These are phyloP conservation scores for Leptographium lundbergii DNA, from an alignment of 2,329 filamentous ascomycete genomes.

Conservation along the genomic window DNA sequence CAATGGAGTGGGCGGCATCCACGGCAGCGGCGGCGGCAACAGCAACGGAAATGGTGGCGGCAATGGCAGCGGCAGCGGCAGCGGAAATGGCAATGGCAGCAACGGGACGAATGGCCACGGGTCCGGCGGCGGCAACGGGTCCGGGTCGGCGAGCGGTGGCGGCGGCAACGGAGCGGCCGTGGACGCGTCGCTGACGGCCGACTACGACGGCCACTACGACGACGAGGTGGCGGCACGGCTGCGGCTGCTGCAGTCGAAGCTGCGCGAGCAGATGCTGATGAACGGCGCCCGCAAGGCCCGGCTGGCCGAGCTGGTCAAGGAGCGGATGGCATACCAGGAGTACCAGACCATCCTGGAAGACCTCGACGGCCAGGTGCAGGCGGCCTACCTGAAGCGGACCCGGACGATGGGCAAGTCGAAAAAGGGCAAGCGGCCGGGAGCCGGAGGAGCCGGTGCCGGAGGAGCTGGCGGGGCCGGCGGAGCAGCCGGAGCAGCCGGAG, in stretches of 20 bases:
- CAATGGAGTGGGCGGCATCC: not conserved
- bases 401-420: slow-evolving; percentile 93
- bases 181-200: slow-evolving; percentile 30
- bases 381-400: slow-evolving; percentile 90
- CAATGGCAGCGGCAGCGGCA: not conserved
- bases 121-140: not conserved
- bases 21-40: not conserved
- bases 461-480: slow-evolving; percentile 19
- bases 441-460: slow-evolving; percentile 47
- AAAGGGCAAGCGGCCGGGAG: slow-evolving; percentile 44
- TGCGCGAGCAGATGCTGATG: slow-evolving; percentile 71
- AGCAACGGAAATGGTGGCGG: not conserved
- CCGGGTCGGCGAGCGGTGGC: not conserved
- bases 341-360: slow-evolving; percentile 96
- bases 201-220: slow-evolving; percentile 83
- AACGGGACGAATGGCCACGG: not conserved
- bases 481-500: slow-evolving; percentile 19
- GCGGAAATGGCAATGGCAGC: not conserved
- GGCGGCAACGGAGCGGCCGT: slow-evolving; percentile 12
- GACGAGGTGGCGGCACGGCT: slow-evolving; percentile 88
- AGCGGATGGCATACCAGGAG: slow-evolving; percentile 91
- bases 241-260: slow-evolving; percentile 68
- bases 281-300: slow-evolving; percentile 87
- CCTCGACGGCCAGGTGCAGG: slow-evolving; percentile 86
- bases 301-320: slow-evolving; percentile 74